Percentiles rank a stretch among this genome's conserved stretches.
These are phyloP conservation scores for Myxozyma monticola DNA, from an alignment of 805 yeast genomes.

Conservation along the genomic window DNA sequence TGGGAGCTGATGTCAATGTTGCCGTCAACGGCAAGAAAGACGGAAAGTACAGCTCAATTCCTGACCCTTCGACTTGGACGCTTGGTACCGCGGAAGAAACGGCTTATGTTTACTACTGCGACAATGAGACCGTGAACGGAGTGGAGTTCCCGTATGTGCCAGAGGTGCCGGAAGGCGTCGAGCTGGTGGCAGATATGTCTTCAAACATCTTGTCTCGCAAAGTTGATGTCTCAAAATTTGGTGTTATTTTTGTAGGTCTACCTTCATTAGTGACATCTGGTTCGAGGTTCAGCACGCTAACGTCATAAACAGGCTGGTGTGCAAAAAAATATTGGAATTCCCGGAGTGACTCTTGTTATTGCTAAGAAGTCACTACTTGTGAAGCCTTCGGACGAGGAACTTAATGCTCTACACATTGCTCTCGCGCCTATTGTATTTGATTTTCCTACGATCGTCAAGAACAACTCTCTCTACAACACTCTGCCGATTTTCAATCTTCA, in stretches of 20 bases:
- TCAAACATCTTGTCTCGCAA: slow-evolving; percentile 83
- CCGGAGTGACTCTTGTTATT: slow-evolving; percentile 91
- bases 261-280: not conserved
- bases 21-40: slow-evolving; percentile 64
- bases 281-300: not conserved
- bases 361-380: slow-evolving; percentile 77
- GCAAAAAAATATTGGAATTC: slow-evolving; percentile 95
- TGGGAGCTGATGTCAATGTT: slow-evolving; percentile 72
- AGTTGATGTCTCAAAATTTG: slow-evolving; percentile 80
- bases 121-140: slow-evolving; percentile 96
- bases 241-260: slow-evolving; percentile 60
- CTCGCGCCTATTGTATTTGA: slow-evolving; percentile 86
- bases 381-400: slow-evolving; percentile 57
- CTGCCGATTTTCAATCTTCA: slow-evolving; percentile 91
- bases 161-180: slow-evolving; percentile 64
- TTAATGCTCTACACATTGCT: slow-evolving; percentile 64
- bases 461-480: slow-evolving; percentile 93
- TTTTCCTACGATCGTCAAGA: slow-evolving; percentile 79
- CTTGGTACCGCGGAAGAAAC: slow-evolving; percentile 56
- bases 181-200: slow-evolving; percentile 91
- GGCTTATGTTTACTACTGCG: slow-evolving; percentile 87
- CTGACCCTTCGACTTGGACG: slow-evolving; percentile 60
- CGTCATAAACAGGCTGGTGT: slow-evolving; percentile 70
- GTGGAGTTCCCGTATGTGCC: slow-evolving; percentile 69
- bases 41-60: slow-evolving; percentile 68